Evolutionary conservation across 2,329 filamentous ascomycete species (phyloP).

Genomic region (Curvularia sp.): DNA sequence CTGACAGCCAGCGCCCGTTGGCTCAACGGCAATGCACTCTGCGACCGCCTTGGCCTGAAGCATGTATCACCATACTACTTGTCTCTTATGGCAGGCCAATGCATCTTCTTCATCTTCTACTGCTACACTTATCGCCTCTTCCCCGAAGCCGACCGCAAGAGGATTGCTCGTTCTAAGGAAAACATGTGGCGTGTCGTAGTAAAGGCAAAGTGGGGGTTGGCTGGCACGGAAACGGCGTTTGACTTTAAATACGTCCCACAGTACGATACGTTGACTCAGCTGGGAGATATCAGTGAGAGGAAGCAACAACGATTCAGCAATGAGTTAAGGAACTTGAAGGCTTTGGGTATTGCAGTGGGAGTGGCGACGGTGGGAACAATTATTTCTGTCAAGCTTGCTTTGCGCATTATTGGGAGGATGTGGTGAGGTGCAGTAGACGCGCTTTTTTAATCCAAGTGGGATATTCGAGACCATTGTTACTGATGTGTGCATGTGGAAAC

Average conservation of each 20-base stretch:
- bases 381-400: conserved; percentile 37
- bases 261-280: conserved; percentile 58
- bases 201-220: conserved; percentile 70
- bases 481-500: too few species aligned
- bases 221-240: conserved; percentile 67
- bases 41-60: conserved; percentile 66
- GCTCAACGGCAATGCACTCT: conserved; percentile 72
- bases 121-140: conserved; percentile 62
- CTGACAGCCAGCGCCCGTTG: conserved; percentile 72
- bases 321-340: conserved; percentile 58
- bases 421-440: conserved; percentile 22
- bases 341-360: conserved; percentile 53
- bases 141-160: conserved; percentile 58
- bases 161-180: conserved; percentile 61
- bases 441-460: background rate
- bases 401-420: conserved; percentile 25
- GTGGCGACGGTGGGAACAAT: conserved; percentile 36
- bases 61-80: conserved; percentile 65
- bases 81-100: conserved; percentile 68
- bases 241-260: conserved; percentile 75
- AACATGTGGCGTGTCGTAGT: conserved; percentile 68
- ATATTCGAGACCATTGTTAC: background rate
- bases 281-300: conserved; percentile 54
- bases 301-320: conserved; percentile 49
- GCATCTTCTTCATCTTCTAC: conserved; percentile 67